Conservation (phyloP, 1,284 basidiomycete genomes). For the Leccinum insolens region DNA sequence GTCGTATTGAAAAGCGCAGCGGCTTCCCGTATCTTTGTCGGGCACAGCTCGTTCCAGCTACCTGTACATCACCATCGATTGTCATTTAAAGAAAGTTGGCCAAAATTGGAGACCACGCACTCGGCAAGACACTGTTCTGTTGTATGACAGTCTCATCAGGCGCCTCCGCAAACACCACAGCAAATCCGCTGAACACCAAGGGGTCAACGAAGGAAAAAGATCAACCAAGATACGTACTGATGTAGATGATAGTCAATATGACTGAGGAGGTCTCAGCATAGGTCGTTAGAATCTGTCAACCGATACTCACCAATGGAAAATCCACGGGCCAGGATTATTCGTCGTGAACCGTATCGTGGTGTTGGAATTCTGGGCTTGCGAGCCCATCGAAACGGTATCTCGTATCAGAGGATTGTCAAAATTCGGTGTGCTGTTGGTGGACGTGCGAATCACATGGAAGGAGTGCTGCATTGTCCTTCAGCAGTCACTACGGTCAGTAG, state of each 20-base stretch:
- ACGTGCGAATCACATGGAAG: conserved; percentile 39
- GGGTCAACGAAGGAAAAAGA: conserved; percentile 8
- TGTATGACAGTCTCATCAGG: conserved; percentile 20
- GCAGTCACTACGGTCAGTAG: neutral
- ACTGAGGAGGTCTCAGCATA: conserved; percentile 16
- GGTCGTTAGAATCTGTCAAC: neutral
- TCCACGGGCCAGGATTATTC: conserved; percentile 34
- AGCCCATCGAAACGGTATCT: conserved; percentile 37
- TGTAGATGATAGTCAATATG: conserved; percentile 36
- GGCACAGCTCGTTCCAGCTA: conserved; percentile 26
- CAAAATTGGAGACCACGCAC: conserved; percentile 16
- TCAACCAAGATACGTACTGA: conserved; percentile 18
- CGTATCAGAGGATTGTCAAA: conserved; percentile 35
- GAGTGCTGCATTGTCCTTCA: conserved; percentile 36
- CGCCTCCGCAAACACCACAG: conserved; percentile 27
- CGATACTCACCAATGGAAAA: conserved; percentile 34
- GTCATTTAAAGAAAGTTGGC: neutral
- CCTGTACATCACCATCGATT: conserved; percentile 8
- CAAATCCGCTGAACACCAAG: neutral
- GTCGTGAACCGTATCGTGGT: conserved; percentile 34
- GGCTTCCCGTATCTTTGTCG: conserved; percentile 19
- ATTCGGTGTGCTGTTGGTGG: conserved; percentile 31
- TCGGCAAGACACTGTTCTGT: conserved; percentile 21
- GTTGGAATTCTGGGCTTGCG: conserved; percentile 30
- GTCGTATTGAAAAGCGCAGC: conserved; percentile 19